Evolutionary conservation across 768 basidiomycete genomes (phyloP), one percentile per base, ranked within the genome.

Genomic region (Asterophora parasitica): DNA sequence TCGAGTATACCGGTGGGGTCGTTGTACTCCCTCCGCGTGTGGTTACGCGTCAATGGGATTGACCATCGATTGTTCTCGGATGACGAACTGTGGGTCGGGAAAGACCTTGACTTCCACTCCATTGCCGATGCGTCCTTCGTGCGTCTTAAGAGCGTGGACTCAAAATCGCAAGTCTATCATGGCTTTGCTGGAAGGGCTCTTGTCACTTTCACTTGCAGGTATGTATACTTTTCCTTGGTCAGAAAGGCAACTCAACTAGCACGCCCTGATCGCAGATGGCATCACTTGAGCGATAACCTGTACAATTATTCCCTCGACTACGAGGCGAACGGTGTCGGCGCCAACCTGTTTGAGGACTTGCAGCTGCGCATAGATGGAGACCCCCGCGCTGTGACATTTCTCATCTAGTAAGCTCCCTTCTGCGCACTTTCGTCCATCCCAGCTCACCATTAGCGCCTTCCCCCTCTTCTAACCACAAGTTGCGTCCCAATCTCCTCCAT

Each of bases 41-140:
- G 84, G 83, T 65, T 85, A 36, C 72, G 78, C 11, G 72, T 72
- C 4, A 74, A 74, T 27, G 72, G 68, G n/a, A 63, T 79, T 31
- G 79, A 85, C 47, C 84, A 83, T 50, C 75, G 81, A 30, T 46
- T 85, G 36, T 85, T 86, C 55, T 73, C 74, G 30, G 79, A 80
- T 15, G 79, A 82, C 54, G 79, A 82, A 20, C 58, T 85, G 20
- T 85, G 82, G 81, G 65, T 85, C 10, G 83, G 79, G 13, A 78
- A 70, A 57, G 82, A 86, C 57, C 80, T 79, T 4, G 81, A 85
- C 56, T 85, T 86, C 58, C 61, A 66, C 36, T 66, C 75, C 1
- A 76, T 86, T 35, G 65, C 67, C 15, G 75, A 83, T 37, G 81
- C 78, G 8, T 75, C 77, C 1, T 79, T 81, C 56, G 78, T 81